phyloP scores from a whole-genome alignment of 1,284 basidiomycete species.

The Cutaneotrichosporon sp. region DNA sequence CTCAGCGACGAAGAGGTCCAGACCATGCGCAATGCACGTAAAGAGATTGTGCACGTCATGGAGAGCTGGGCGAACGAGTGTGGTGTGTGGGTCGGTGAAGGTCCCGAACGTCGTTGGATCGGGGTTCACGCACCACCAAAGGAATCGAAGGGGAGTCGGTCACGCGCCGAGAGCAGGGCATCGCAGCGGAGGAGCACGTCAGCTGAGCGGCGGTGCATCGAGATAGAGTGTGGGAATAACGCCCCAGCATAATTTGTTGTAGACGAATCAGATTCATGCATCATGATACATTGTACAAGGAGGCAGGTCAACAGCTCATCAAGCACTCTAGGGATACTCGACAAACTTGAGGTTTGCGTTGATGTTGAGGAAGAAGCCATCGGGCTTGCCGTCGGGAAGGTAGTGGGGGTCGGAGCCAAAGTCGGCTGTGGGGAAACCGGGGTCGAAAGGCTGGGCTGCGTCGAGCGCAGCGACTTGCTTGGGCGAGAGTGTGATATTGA shows the following conservation, averaged over 20 bases:
- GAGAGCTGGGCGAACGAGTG: slow-evolving; percentile 29
- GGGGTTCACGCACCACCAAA: slow-evolving; percentile 18
- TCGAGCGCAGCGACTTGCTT: neutral
- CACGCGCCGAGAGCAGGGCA: too few relatives aligned
- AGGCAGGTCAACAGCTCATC: too few relatives aligned
- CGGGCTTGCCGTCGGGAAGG: neutral
- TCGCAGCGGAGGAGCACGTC: too few relatives aligned
- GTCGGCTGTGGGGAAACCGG: neutral
- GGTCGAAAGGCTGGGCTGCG: neutral
- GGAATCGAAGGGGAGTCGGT: neutral
- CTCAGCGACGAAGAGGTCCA: slow-evolving; percentile 30
- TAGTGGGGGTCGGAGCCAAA: neutral
- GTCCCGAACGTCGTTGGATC: slow-evolving; percentile 21
- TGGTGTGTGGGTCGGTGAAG: slow-evolving; percentile 26
- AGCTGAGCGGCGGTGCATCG: too few relatives aligned
- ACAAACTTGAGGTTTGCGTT: neutral
- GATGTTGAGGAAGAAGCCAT: neutral
- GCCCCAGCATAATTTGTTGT: too few relatives aligned
- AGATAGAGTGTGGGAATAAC: too few relatives aligned
- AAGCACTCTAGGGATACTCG: neutral
- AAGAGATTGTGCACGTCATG: slow-evolving; percentile 64
- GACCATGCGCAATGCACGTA: slow-evolving; percentile 64
- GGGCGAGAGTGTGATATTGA: neutral
- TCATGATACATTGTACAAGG: too few relatives aligned
- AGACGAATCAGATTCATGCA: too few relatives aligned